These are phyloP conservation scores for Talaromyces sp. DNA, from an alignment of 2,329 filamentous ascomycete genomes.

Conservation along the genomic window DNA sequence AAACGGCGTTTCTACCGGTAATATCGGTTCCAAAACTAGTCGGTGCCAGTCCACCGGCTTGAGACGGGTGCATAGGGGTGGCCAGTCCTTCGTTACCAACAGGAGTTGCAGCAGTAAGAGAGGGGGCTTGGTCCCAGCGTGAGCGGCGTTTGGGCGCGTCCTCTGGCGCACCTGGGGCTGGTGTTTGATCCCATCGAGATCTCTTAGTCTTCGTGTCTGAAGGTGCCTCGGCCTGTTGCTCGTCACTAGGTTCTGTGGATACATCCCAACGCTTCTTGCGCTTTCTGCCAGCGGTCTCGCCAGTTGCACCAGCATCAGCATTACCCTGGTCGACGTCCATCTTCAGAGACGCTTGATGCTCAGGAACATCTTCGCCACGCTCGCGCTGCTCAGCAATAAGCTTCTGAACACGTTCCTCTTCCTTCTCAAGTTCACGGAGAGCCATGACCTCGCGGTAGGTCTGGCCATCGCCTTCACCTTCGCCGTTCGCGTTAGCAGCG, in stretches of 20 bases:
- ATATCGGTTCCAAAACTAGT: slow-evolving; percentile 78
- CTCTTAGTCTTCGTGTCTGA: slow-evolving; percentile 68
- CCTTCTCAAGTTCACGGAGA: slow-evolving; percentile 83
- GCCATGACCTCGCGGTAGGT: slow-evolving; percentile 93
- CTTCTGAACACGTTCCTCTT: slow-evolving; percentile 83
- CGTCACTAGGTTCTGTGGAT: slow-evolving; percentile 56
- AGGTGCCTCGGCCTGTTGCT: slow-evolving; percentile 52
- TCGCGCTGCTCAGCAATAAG: slow-evolving; percentile 76
- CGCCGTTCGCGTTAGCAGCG: slow-evolving; percentile 71
- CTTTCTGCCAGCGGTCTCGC: slow-evolving; percentile 69
- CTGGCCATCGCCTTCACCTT: slow-evolving; percentile 69
- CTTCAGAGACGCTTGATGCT: slow-evolving; percentile 74
- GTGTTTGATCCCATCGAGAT: slow-evolving; percentile 86
- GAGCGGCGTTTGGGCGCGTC: slow-evolving; percentile 74
- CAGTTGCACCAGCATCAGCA: slow-evolving; percentile 68
- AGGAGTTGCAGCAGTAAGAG: slow-evolving; percentile 66
- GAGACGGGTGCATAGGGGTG: slow-evolving; percentile 75
- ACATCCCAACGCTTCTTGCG: slow-evolving; percentile 97
- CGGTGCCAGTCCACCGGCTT: slow-evolving; percentile 54
- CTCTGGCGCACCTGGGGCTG: slow-evolving; percentile 58
- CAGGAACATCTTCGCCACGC: slow-evolving; percentile 61
- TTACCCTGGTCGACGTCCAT: slow-evolving; percentile 71
- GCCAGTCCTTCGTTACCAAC: slow-evolving; percentile 73
- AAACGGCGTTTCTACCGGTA: slow-evolving; percentile 73
- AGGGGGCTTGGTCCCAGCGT: slow-evolving; percentile 89